Conservation (phyloP, 805 yeast species). For the Myxozyma udenii region DNA sequence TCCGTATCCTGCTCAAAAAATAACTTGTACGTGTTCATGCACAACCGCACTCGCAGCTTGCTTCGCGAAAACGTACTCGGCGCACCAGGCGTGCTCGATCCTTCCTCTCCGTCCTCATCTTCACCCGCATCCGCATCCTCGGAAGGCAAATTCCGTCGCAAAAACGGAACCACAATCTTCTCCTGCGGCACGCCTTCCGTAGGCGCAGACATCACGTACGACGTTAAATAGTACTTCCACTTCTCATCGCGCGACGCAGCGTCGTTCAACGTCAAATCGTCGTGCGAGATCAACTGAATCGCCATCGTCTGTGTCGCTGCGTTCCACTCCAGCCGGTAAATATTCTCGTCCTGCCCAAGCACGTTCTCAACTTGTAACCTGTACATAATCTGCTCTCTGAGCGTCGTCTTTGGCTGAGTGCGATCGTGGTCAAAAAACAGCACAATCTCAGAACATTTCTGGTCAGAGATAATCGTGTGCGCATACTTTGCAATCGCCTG, state of each 20-base stretch:
- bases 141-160: conserved; percentile 46
- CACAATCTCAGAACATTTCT: conserved; percentile 75
- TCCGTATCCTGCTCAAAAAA: conserved; percentile 75
- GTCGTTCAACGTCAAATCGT: conserved; percentile 81
- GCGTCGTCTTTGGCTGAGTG: conserved; percentile 57
- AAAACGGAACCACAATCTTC: conserved; percentile 73
- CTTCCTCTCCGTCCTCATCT: conserved; percentile 13
- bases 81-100: neutral
- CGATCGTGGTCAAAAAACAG: conserved; percentile 81
- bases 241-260: conserved; percentile 66
- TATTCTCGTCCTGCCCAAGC: conserved; percentile 82
- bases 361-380: conserved; percentile 81
- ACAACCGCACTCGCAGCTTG: conserved; percentile 71
- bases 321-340: conserved; percentile 78
- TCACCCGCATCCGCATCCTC: conserved; percentile 30
- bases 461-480: conserved; percentile 77
- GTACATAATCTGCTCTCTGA: conserved; percentile 84
- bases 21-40: conserved; percentile 72
- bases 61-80: conserved; percentile 40
- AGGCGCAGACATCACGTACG: conserved; percentile 91
- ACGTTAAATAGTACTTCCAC: conserved; percentile 91
- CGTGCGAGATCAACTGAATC: conserved; percentile 81
- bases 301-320: conserved; percentile 51
- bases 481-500: conserved; percentile 81
- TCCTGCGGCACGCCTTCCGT: conserved; percentile 90